A percentile compares a stretch with the other conserved stretches of the same genome.
phyloP scores from a whole-genome alignment of 768 basidiomycete genomes.

The Mrakia frigida region DNA sequence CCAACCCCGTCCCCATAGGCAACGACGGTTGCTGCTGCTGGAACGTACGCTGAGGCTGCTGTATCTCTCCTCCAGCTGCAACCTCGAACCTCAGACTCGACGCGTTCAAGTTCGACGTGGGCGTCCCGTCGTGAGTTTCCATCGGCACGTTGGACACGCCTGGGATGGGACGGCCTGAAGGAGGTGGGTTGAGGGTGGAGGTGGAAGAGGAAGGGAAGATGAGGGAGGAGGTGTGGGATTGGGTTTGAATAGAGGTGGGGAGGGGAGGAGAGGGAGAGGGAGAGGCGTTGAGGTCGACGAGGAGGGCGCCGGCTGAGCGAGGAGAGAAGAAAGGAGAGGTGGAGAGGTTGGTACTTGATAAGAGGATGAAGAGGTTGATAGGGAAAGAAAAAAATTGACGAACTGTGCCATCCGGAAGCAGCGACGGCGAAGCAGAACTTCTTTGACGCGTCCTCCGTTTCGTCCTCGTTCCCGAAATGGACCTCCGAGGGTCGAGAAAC shows the following conservation, averaged over 20 bases:
- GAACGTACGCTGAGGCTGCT: no score
- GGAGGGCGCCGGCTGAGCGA: slow-evolving; percentile 20
- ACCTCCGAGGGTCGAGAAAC: slow-evolving; percentile 12
- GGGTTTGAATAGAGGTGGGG: background rate
- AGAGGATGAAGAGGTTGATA: no score
- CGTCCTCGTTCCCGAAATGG: background rate
- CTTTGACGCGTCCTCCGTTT: slow-evolving; percentile 34
- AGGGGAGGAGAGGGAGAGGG: background rate
- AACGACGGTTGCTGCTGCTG: no score
- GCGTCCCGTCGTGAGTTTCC: background rate
- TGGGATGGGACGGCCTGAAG: slow-evolving; percentile 27
- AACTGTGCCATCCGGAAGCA: slow-evolving; percentile 76
- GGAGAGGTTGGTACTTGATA: no score
- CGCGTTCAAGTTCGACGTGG: background rate
- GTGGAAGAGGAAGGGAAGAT: background rate
- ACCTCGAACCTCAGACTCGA: no score
- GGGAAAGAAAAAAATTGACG: background rate
- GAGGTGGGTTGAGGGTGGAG: slow-evolving; percentile 9
- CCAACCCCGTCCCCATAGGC: background rate
- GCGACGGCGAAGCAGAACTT: slow-evolving; percentile 74
- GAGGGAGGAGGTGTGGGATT: background rate
- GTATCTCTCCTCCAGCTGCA: background rate
- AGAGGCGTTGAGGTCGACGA: slow-evolving; percentile 9
- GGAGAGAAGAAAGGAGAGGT: background rate
- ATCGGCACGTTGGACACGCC: background rate